Conservation (phyloP, 495 filamentous ascomycete genomes). For the Talaromyces liani region DNA sequence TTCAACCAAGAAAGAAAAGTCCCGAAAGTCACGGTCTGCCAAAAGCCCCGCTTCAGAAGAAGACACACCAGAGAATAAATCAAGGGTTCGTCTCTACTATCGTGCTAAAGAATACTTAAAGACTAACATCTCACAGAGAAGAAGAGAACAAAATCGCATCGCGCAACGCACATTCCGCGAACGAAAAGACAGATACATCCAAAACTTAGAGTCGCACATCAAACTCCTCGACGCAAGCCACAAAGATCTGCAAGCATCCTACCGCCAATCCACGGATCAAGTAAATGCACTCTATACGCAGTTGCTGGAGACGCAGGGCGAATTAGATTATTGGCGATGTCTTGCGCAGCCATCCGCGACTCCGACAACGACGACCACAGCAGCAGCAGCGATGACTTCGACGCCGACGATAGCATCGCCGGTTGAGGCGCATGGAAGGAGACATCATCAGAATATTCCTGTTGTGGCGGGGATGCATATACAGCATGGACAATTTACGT, state of each 20-base stretch:
- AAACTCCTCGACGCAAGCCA: slow-evolving; percentile 7
- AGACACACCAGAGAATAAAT: slow-evolving; percentile 5
- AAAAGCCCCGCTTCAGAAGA: slow-evolving; percentile 2
- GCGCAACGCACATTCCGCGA: slow-evolving; percentile 46
- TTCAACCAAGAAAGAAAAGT: slow-evolving; percentile 3
- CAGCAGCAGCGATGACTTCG: background rate
- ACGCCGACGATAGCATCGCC: background rate
- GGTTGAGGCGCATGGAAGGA: background rate
- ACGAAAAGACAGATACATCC: slow-evolving; percentile 40
- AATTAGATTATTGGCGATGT: slow-evolving; percentile 8
- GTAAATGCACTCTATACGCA: slow-evolving; percentile 7
- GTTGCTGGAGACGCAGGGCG: background rate
- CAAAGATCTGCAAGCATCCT: slow-evolving; percentile 2
- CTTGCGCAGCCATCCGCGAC: slow-evolving; percentile 1
- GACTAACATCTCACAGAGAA: slow-evolving; percentile 26
- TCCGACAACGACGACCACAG: background rate
- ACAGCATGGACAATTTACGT: background rate
- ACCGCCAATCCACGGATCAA: slow-evolving; percentile 8
- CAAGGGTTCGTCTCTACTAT: background rate
- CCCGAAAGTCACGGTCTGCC: background rate
- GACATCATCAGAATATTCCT: background rate
- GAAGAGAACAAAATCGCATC: slow-evolving; percentile 51
- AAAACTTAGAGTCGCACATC: slow-evolving; percentile 27
- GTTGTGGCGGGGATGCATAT: background rate
- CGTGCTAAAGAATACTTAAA: background rate